phyloP scores from a whole-genome alignment of 768 basidiomycete genomes.

The Leccinum ochraceum region DNA sequence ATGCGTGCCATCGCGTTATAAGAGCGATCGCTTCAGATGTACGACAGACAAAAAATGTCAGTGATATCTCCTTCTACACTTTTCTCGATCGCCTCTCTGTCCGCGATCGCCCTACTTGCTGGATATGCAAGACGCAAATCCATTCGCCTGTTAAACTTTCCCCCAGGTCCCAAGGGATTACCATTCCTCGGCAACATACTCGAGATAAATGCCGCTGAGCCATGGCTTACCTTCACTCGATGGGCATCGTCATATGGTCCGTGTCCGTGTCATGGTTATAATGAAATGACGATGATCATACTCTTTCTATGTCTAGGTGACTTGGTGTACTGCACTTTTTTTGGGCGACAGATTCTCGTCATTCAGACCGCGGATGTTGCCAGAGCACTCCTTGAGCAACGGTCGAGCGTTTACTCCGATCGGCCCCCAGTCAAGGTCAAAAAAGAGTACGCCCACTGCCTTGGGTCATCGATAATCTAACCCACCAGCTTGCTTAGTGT shows the following conservation, averaged over 20 bases:
- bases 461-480: slow-evolving; percentile 3
- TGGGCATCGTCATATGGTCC: slow-evolving; percentile 31
- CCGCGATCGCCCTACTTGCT: slow-evolving; percentile 11
- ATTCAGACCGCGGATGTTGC: slow-evolving; percentile 35
- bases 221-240: slow-evolving; percentile 36
- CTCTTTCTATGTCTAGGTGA: slow-evolving; percentile 25
- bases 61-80: slow-evolving; percentile 9
- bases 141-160: slow-evolving; percentile 7
- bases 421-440: slow-evolving; percentile 33
- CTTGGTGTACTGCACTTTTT: slow-evolving; percentile 31
- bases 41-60: slow-evolving; percentile 4
- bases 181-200: slow-evolving; percentile 32
- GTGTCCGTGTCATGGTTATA: slow-evolving; percentile 18
- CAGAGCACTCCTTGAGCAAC: slow-evolving; percentile 38
- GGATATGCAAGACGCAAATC: slow-evolving; percentile 16
- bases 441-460: slow-evolving; percentile 24
- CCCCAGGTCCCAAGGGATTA: slow-evolving; percentile 35
- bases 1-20: slow-evolving; percentile 11
- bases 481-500: slow-evolving; percentile 15
- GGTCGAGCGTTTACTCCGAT: slow-evolving; percentile 39
- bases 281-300: slow-evolving; percentile 1
- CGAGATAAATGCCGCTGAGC: slow-evolving; percentile 26
- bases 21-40: slow-evolving; percentile 3
- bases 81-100: slow-evolving; percentile 7
- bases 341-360: slow-evolving; percentile 36